Base-by-base conservation (phyloP, 1,284 basidiomycete species). In the Ceratobasidium sp. region DNA sequence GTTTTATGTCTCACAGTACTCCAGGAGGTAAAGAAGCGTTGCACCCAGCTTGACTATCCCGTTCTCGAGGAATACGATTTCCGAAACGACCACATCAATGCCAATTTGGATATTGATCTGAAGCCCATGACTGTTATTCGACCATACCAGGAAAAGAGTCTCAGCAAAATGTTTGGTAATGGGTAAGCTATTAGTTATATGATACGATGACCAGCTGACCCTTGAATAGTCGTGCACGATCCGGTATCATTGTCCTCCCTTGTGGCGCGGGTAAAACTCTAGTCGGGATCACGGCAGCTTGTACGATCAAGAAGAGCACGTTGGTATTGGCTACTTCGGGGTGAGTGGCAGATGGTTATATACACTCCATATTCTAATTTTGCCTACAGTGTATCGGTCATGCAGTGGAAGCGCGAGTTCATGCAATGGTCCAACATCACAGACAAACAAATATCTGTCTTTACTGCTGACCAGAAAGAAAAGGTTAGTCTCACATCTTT, bases 231-330 rank as follows among this genome's bases (percentile, higher is more conserved):
- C 95, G 96, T 79, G 96, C 96, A 55, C 88, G 96, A 72, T 98
- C 96, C 59, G 97, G 97, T 2, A 99, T 99, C 77, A 99, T 99
- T 75, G 97, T 99, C 3, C 84, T 99, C 36, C 97, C 97, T 46
- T 99, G 97, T 79, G 97, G 97, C 74, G 97, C 97, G 36, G 97
- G 97, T 58, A 99, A 99, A 84, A 99, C 97, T 10, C 87, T 99
- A 3, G 97, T 99, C 5, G 97, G 97, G 18, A 98, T 99, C 78
- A 99, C 97, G 0, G 97, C 97, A 2, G 97, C 97, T 12, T 98
- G 96, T 79, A 99, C 97, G 21, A 97, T 99, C 83, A 98, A 98
- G 84, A 99, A 99, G 84, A 97, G 95, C 36, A 97, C 95, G 78
- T 86, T 99, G 21, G 96, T 99, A 32, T 84, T 99, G 57, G 98